A percentile compares a stretch with the other conserved stretches of the same genome.
These are phyloP conservation scores for Globisporangium nagaii DNA, from an alignment of 352 stramenopile species.

Conservation along the genomic window DNA sequence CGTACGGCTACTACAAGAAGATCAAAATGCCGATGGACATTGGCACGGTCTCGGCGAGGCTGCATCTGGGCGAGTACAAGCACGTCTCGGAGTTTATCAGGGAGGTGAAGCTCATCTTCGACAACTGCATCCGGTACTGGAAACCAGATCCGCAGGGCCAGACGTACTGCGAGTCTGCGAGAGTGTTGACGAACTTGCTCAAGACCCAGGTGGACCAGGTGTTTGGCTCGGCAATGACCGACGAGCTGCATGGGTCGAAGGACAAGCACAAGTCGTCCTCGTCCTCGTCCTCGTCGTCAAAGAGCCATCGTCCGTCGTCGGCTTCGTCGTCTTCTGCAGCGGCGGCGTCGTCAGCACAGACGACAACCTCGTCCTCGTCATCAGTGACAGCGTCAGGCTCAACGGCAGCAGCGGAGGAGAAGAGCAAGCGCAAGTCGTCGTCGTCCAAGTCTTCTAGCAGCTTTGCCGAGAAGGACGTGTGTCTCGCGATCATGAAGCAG, in stretches of 20 bases:
- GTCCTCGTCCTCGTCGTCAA: slow-evolving; percentile 17
- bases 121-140: slow-evolving; percentile 85
- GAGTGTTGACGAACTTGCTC: slow-evolving; percentile 46
- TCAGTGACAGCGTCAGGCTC: neutral
- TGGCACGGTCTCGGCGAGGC: slow-evolving; percentile 60
- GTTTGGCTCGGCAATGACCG: slow-evolving; percentile 26
- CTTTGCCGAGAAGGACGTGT: slow-evolving; percentile 63
- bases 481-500: slow-evolving; percentile 62
- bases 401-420: slow-evolving; percentile 9
- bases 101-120: slow-evolving; percentile 75
- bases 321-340: slow-evolving; percentile 10
- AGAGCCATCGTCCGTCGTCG: slow-evolving; percentile 14
- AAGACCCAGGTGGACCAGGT: slow-evolving; percentile 32
- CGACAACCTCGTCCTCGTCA: no score
- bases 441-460: slow-evolving; percentile 21
- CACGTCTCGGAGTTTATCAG: slow-evolving; percentile 47
- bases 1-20: slow-evolving; percentile 78
- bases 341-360: neutral
- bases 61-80: slow-evolving; percentile 70
- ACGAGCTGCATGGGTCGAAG: slow-evolving; percentile 22
- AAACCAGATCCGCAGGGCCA: slow-evolving; percentile 65
- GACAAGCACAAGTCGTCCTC: slow-evolving; percentile 37
- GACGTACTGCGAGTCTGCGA: slow-evolving; percentile 74
- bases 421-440: slow-evolving; percentile 30
- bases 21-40: slow-evolving; percentile 82